Evolutionary conservation across 768 basidiomycete species (phyloP), one percentile per base, ranked within the genome.

Genomic region (Sistotremastrum niveocremeum): DNA sequence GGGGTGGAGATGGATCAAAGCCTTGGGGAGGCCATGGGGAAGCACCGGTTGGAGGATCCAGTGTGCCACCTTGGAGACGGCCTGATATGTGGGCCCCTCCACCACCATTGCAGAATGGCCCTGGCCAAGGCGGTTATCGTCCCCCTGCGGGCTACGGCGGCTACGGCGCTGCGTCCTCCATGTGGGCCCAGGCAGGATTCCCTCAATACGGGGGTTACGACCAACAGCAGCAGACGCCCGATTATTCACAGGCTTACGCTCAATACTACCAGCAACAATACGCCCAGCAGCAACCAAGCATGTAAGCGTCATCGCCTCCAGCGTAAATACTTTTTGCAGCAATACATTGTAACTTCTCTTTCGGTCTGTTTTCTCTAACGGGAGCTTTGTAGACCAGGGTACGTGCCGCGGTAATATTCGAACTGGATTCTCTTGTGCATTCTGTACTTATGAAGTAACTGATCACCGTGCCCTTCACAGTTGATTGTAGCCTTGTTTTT

Each of bases 241-340:
- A 86, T 61, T 86, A 87, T 60, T 70, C 77, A 29, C 63, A 68
- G 60, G 84, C 77, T 60, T 89, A 89, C 51, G 82, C 85, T 39
- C 74, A 84, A 50, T 90, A 89, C 62, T 90, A 90, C 64, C 85
- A 88, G 68, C 77, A 75, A 62, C 85, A 87, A 72, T 88, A 87
- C 58, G 71, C 79, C 52, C 84, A 86, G 62, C 80, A 83, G 65
- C 79, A 78, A 63, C 60, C 72, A 60, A 70, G 62, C 57, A 62
- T 66, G n/a, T 61, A 20, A 20, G 20, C 20, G 20, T 20, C 20
- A 20, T 20, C 20, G 20, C 20, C 20, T 20, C 20, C 20, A 20
- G 20, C 20, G 20, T 20, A 20, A 20, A 20, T 20, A 20, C 20
- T 20, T 20, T 20, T 20, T 20, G 20, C 20, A 20, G 20, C 20